Evolutionary conservation across 2,329 filamentous ascomycete species (phyloP), one percentile per base, ranked within the genome.

Genomic region (Phyllachora maydis): DNA sequence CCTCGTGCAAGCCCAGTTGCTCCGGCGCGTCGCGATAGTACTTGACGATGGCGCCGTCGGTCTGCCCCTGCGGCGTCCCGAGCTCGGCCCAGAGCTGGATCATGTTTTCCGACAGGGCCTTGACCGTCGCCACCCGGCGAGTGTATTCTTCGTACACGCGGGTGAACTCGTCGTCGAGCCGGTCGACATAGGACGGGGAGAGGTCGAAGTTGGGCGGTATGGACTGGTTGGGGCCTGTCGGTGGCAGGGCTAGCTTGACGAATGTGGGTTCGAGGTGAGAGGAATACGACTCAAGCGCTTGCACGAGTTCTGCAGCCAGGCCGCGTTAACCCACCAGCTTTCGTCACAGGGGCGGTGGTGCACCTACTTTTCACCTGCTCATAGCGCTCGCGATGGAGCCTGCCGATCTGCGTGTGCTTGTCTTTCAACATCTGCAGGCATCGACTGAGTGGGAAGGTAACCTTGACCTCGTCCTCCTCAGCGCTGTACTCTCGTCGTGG

Each of bases 91-190:
- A 98, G 1, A 98, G 62, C 36, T 81, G 76, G 37, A 98, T 88
- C 29, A 92, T 85, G 30, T 88, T 70, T 38, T 92, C 77, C 19
- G 69, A 71, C 3, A 79, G 49, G 11, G 68, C 50, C 45, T 79
- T 69, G 9, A 95, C 82, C 0, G 65, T 67, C 15, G 64, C 62
- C 21, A 92, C 59, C 22, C 88, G 77, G 34, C 71, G 75, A 20
- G 73, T 81, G 49, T 95, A 98, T 52, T 98, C 90, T 40, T 95
- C 82, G 47, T 95, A 95, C 11, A 98, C 79, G 29, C 82, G 69
- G 8, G 79, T 81, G 42, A 95, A 98, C 47, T 98, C 88, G 25
- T 64, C 60, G 43, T 98, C 85, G 11, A 98, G 65, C 27, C 73
- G 70, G 30, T 77, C 67, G 25, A 93, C 77, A 40, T 95, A 98